Percentiles rank a stretch among this genome's conserved stretches.
Evolutionary conservation across 2,329 filamentous ascomycete species (phyloP).

Genomic region (Trichophyton mentagrophytes): DNA sequence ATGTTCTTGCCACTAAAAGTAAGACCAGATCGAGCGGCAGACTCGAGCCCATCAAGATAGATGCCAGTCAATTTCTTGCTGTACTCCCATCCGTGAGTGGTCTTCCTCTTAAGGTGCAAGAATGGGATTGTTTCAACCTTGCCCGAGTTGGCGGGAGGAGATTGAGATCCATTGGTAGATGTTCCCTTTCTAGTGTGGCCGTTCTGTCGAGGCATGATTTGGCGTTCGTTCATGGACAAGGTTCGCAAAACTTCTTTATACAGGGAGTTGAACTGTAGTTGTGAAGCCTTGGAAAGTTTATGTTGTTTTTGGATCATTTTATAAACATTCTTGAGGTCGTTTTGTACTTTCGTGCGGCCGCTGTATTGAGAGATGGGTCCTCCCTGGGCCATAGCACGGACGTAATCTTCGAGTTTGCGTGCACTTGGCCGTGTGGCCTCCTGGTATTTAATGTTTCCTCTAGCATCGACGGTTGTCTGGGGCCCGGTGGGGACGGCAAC

Average conservation of each 20-base stretch:
- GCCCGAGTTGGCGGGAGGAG: conserved; percentile 34
- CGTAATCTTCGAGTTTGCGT: conserved; percentile 95
- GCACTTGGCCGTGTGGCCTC: conserved; percentile 78
- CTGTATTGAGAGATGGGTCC: conserved; percentile 98
- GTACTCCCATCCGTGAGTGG: conserved; percentile 95
- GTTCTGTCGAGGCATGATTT: conserved; percentile 84
- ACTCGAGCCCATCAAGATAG: conserved; percentile 84
- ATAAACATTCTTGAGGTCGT: conserved; percentile 87
- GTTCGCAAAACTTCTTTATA: conserved; percentile 92
- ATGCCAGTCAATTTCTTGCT: conserved; percentile 94
- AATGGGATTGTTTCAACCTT: conserved; percentile 97
- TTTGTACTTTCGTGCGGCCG: conserved; percentile 95
- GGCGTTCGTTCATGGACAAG: conserved; percentile 92
- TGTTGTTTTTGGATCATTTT: conserved; percentile 98
- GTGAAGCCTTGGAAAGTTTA: conserved; percentile 90
- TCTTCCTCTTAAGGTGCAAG: conserved; percentile 95
- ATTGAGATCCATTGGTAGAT: conserved; percentile 32
- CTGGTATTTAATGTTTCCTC: conserved; percentile 83
- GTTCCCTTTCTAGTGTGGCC: conserved; percentile 47
- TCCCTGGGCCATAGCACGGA: conserved; percentile 95
- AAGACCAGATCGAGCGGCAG: conserved; percentile 74
- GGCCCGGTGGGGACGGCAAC: conserved; percentile 85
- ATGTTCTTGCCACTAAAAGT: conserved; percentile 91
- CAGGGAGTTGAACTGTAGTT: conserved; percentile 88
- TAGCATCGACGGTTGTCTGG: conserved; percentile 79